These are phyloP conservation scores for Leucaena leucocephala DNA, from an alignment of 306 rosid species.

Conservation along the genomic window DNA sequence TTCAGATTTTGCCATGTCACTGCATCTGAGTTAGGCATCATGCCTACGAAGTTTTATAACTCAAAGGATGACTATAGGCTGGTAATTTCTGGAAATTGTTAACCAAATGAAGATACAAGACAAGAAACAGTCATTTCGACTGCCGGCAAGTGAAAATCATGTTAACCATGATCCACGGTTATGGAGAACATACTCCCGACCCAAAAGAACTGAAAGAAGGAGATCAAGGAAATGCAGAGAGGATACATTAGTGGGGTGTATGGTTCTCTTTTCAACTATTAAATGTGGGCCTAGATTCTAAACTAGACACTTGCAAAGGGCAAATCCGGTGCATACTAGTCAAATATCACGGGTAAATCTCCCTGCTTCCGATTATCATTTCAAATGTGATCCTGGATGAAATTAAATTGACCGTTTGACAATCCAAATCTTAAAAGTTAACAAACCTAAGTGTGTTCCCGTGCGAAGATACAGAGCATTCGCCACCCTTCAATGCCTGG, in stretches of 20 bases:
- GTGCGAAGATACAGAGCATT: neutral
- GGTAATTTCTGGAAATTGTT: neutral
- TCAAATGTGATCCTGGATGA: neutral
- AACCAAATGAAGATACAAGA: neutral
- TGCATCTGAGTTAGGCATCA: too few relatives aligned
- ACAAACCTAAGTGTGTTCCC: conserved; percentile 6
- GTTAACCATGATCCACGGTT: neutral
- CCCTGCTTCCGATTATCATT: neutral
- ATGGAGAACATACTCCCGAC: neutral
- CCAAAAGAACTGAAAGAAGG: neutral
- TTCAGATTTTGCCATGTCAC: too few relatives aligned
- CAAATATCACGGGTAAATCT: neutral
- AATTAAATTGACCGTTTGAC: too few relatives aligned
- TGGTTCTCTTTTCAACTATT: neutral
- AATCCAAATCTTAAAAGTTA: neutral
- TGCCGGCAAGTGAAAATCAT: neutral
- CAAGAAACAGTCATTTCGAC: neutral
- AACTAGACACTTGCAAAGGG: neutral
- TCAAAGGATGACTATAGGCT: neutral
- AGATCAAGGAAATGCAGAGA: neutral
- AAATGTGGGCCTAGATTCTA: neutral
- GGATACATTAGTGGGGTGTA: too few relatives aligned
- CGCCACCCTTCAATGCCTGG: neutral
- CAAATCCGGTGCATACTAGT: neutral
- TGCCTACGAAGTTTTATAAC: too few relatives aligned